Percentiles rank a stretch among this genome's conserved stretches.
These are phyloP conservation scores for Hordeum pubiflorum DNA, from an alignment of 202 grass and related monocot species.

Conservation along the genomic window DNA sequence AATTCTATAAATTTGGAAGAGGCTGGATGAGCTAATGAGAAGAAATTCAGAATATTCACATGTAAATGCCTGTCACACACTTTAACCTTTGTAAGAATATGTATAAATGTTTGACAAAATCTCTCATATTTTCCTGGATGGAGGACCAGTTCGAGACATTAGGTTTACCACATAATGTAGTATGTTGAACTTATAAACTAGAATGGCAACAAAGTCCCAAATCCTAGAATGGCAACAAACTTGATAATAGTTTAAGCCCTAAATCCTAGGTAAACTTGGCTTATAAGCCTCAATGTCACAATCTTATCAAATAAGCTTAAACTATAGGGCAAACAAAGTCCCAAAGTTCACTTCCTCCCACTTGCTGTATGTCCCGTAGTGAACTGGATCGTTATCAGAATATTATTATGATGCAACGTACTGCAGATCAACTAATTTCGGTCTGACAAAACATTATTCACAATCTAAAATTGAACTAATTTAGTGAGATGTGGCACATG, in stretches of 20 bases:
- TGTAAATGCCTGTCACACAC: background rate
- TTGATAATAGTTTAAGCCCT: background rate
- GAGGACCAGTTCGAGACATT: background rate
- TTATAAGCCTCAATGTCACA: background rate
- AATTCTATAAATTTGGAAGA: constrained; percentile 1
- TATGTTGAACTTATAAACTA: background rate
- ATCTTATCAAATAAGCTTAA: background rate
- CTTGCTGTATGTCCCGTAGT: background rate
- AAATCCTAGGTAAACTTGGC: background rate
- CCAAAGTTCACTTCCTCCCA: background rate
- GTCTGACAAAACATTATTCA: background rate
- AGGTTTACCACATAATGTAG: background rate
- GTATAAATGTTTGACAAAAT: background rate
- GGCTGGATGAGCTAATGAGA: background rate
- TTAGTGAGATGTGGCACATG: background rate
- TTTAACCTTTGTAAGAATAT: background rate
- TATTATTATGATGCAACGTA: background rate
- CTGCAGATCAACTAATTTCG: background rate
- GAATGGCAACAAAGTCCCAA: background rate
- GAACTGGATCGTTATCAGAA: background rate
- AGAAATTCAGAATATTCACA: background rate
- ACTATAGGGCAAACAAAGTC: background rate
- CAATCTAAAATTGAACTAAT: background rate
- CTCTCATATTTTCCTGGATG: background rate
- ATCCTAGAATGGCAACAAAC: background rate